These are phyloP conservation scores for Penicillium sp. DNA, from an alignment of 2,329 filamentous ascomycete species.

Conservation along the genomic window DNA sequence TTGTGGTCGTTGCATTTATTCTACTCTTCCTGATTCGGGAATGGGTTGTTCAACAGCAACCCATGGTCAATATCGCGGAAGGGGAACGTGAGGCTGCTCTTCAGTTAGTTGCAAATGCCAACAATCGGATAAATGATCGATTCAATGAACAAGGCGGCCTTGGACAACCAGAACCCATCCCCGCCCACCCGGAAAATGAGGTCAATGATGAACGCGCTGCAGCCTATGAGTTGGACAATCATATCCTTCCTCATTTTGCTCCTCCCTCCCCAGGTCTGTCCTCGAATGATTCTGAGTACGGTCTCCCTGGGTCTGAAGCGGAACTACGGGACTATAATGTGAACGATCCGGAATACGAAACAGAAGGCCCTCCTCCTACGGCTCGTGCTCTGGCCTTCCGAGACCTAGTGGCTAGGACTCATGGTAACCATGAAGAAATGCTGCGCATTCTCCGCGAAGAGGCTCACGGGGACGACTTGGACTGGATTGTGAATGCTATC, in stretches of 20 bases:
- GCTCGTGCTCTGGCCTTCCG: conserved; percentile 50
- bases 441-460: conserved; percentile 63
- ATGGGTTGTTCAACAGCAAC: conserved; percentile 98
- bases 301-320: conserved; percentile 9
- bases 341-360: neutral
- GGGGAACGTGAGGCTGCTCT: conserved; percentile 52
- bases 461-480: conserved; percentile 58
- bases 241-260: conserved; percentile 2
- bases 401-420: conserved; percentile 59
- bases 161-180: conserved; percentile 16
- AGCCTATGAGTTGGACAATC: conserved; percentile 9
- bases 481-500: conserved; percentile 60
- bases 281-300: conserved; percentile 22
- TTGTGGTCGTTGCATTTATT: conserved; percentile 92
- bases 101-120: conserved; percentile 43
- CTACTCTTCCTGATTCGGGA: conserved; percentile 95
- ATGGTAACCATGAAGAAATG: conserved; percentile 60
- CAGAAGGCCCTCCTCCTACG: conserved; percentile 4
- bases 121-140: conserved; percentile 26
- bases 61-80: conserved; percentile 78
- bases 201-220: conserved; percentile 11
- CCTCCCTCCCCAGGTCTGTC: conserved; percentile 19
- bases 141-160: conserved; percentile 22
- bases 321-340: neutral
- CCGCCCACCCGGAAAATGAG: conserved; percentile 9